Evolutionary conservation across 371 early-diverging fungal species (phyloP).

Genomic region (Rhizopus arrhizus): DNA sequence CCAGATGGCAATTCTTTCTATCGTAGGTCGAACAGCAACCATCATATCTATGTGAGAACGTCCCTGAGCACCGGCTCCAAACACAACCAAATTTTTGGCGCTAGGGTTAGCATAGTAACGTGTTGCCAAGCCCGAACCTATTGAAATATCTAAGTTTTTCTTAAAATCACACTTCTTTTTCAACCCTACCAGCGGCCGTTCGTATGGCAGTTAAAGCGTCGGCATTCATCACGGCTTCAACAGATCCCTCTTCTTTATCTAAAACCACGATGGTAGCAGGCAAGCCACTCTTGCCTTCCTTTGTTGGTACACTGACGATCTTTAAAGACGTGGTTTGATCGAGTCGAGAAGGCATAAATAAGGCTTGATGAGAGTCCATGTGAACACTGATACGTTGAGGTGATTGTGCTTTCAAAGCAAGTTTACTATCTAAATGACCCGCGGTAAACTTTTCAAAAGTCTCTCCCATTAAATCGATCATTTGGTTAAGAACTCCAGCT

Average conservation of each 20-base stretch:
- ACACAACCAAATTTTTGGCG: conserved; percentile 50
- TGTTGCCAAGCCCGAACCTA: conserved; percentile 63
- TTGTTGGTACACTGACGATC: conserved; percentile 59
- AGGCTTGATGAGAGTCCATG: conserved; percentile 46
- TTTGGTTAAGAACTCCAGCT: conserved; percentile 21
- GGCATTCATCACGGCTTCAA: conserved; percentile 61
- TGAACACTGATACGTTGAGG: conserved; percentile 52
- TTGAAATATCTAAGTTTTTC: not conserved
- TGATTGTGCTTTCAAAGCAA: conserved; percentile 48
- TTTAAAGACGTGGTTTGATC: conserved; percentile 56
- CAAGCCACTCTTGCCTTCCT: conserved; percentile 52
- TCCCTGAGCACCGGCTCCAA: conserved; percentile 67
- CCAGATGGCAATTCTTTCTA: conserved; percentile 53
- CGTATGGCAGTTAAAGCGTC: conserved; percentile 59
- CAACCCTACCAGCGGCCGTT: conserved; percentile 58
- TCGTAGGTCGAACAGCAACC: conserved; percentile 47
- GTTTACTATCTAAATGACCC: conserved; percentile 26
- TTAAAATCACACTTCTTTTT: too few relatives aligned
- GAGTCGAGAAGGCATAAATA: conserved; percentile 65
- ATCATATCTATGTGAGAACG: conserved; percentile 61
- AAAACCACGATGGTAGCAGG: conserved; percentile 58
- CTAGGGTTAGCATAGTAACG: conserved; percentile 37
- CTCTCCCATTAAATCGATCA: conserved; percentile 46
- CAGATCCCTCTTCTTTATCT: conserved; percentile 53
- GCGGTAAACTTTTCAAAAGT: conserved; percentile 37